phyloP scores from a whole-genome alignment of 2,329 filamentous ascomycete genomes.

The Coniochaeta sp. region DNA sequence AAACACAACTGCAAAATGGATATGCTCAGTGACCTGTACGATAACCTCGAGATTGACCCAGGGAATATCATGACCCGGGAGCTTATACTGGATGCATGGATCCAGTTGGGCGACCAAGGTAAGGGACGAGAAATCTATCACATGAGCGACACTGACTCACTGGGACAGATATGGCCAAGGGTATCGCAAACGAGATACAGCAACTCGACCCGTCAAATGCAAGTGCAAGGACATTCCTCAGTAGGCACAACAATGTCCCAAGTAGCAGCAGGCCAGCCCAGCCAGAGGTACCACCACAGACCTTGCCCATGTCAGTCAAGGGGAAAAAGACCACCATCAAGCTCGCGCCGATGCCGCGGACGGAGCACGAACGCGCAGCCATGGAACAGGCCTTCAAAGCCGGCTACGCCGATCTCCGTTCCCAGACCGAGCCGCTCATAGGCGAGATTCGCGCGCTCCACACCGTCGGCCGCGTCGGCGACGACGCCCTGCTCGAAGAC shows the following conservation, averaged over 20 bases:
- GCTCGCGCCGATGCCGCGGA: background rate
- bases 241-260: background rate
- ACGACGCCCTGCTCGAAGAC: conserved; percentile 4
- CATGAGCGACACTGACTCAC: background rate
- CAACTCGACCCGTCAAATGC: conserved; percentile 5
- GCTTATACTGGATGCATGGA: conserved; percentile 10
- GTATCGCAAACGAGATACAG: conserved; percentile 9
- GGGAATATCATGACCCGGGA: conserved; percentile 7
- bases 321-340: background rate
- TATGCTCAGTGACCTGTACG: conserved; percentile 10
- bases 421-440: conserved; percentile 4
- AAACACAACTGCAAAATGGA: background rate
- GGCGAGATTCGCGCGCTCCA: conserved; percentile 8
- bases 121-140: background rate
- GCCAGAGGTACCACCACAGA: background rate
- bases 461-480: conserved; percentile 1
- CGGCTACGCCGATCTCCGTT: conserved; percentile 1
- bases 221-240: background rate
- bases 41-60: conserved; percentile 6
- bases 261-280: background rate
- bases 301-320: background rate
- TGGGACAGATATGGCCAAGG: conserved; percentile 4
- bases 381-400: conserved; percentile 3
- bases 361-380: background rate
- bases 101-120: conserved; percentile 6